Percentiles rank a stretch among this genome's conserved stretches.
Conservation (phyloP, 2,329 filamentous ascomycete species). For the Aspergillus neoniger region DNA sequence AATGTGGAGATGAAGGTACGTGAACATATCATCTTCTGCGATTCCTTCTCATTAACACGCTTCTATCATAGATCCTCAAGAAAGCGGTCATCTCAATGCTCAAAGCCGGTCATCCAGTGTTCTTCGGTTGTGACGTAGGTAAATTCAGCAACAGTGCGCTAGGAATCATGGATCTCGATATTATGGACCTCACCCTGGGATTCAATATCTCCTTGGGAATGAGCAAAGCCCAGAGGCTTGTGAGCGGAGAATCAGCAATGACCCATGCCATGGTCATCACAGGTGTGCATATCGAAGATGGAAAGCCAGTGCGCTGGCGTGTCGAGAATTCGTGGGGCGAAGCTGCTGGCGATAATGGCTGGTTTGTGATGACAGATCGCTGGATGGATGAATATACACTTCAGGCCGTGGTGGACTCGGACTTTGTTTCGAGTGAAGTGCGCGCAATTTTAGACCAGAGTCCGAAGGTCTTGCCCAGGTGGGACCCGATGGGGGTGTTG, state of each 20-base stretch:
- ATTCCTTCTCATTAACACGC: background rate
- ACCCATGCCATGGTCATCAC: slow-evolving; percentile 93
- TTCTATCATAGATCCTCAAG: slow-evolving; percentile 60
- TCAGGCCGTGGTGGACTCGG: slow-evolving; percentile 79
- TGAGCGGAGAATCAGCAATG: slow-evolving; percentile 77
- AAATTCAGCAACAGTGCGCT: slow-evolving; percentile 69
- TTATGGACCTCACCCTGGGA: slow-evolving; percentile 80
- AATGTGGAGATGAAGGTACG: slow-evolving; percentile 68
- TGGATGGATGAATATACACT: slow-evolving; percentile 83
- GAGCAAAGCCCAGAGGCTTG: slow-evolving; percentile 73
- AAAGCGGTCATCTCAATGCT: slow-evolving; percentile 74
- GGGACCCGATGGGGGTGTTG: slow-evolving; percentile 78
- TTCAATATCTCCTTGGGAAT: slow-evolving; percentile 74
- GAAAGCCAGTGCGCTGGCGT: slow-evolving; percentile 72
- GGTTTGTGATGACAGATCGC: slow-evolving; percentile 84
- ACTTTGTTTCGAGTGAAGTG: slow-evolving; percentile 65
- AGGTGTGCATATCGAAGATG: slow-evolving; percentile 74
- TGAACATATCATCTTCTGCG: too few relatives aligned
- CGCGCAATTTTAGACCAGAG: slow-evolving; percentile 70
- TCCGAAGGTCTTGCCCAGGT: slow-evolving; percentile 70
- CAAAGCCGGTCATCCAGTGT: slow-evolving; percentile 74
- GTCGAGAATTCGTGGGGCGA: slow-evolving; percentile 87
- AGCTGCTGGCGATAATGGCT: slow-evolving; percentile 70
- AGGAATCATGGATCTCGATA: slow-evolving; percentile 77
- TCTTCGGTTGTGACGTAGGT: slow-evolving; percentile 87